A percentile compares a stretch with the other conserved stretches of the same genome.
Evolutionary conservation across 192 early-diverging fungal genomes (phyloP).

Genomic region (Linnemannia schmuckeri): DNA sequence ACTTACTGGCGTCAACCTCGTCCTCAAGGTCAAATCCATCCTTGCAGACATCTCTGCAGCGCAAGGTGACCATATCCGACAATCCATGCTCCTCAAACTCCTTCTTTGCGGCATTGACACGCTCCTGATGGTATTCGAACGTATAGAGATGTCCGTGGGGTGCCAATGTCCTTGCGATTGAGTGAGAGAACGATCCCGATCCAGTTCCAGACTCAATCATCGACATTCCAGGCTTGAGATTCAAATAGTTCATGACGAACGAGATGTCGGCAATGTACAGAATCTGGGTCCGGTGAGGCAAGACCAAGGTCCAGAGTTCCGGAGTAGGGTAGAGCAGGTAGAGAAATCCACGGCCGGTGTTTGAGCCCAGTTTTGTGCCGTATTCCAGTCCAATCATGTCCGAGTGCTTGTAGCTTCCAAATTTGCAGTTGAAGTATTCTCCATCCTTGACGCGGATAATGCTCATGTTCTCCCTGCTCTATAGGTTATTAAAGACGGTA

Average conservation of each 20-base stretch:
- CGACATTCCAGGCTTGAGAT: conserved; percentile 85
- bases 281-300: conserved; percentile 98
- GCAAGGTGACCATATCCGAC: conserved; percentile 73
- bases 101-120: conserved; percentile 72
- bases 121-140: conserved; percentile 93
- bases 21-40: conserved; percentile 86
- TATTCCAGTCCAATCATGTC: conserved; percentile 91
- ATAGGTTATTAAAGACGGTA: neutral
- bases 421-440: conserved; percentile 79
- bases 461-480: conserved; percentile 81
- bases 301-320: conserved; percentile 92
- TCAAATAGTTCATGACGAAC: conserved; percentile 84
- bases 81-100: conserved; percentile 90
- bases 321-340: conserved; percentile 93
- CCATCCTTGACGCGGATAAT: conserved; percentile 72
- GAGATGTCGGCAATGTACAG: conserved; percentile 96
- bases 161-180: conserved; percentile 88
- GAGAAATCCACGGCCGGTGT: conserved; percentile 79
- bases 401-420: conserved; percentile 83
- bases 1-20: conserved; percentile 79
- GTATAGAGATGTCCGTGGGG: conserved; percentile 92
- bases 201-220: conserved; percentile 96
- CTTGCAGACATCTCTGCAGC: conserved; percentile 90
- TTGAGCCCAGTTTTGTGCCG: conserved; percentile 80
- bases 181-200: conserved; percentile 98